Base-by-base conservation (phyloP, 768 basidiomycete genomes). In the Roridomyces roridus region DNA sequence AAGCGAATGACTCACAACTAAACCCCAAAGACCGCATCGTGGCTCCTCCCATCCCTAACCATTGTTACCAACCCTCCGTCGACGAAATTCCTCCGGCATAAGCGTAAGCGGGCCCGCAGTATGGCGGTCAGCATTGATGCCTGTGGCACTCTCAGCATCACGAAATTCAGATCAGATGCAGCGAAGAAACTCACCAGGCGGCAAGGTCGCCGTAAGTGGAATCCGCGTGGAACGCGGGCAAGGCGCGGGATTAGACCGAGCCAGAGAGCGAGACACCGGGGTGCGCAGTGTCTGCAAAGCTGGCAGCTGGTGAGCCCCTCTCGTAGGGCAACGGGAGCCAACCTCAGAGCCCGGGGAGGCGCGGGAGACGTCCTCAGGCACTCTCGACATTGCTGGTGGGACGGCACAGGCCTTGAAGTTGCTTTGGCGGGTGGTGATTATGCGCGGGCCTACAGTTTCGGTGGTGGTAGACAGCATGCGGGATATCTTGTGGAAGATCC, bases 381-480 rank as follows among this genome's bases (percentile, higher is more conserved):
- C 77, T 74, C 39, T 75, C 77, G 39, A 55, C 57, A 37, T 64
- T 63, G n/a, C 69, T 67, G 17, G 68, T 73, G 21, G 78, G 77
- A 43, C 84, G 82, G 35, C 73, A n/a, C n/a, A n/a, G n/a, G n/a
- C 67, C 3, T 75, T 79, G 50, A 75, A 66, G 18, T 77, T 76
- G 37, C 31, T 34, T 15, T 34, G 31, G 31, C 83, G 77, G n/a
- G 64, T 66, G 31, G 81, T 72, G 5, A 86, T 86, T 24, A 91
- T 85, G 39, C 84, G 85, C 62, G 78, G 80, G 56, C 91, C 83
- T 59, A 94, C 87, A 10, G 89, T 91, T 28, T 86, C 89, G 6
- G 85, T 86, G 62, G 92, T 90, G 45, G 87, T 89, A 2, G 85
- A 88, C 91, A 94, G 80, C 26, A 70, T 65, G 56, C 91, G 84